Conservation (phyloP, 2,329 filamentous ascomycete species). For the Ceratocystis albifundus region DNA sequence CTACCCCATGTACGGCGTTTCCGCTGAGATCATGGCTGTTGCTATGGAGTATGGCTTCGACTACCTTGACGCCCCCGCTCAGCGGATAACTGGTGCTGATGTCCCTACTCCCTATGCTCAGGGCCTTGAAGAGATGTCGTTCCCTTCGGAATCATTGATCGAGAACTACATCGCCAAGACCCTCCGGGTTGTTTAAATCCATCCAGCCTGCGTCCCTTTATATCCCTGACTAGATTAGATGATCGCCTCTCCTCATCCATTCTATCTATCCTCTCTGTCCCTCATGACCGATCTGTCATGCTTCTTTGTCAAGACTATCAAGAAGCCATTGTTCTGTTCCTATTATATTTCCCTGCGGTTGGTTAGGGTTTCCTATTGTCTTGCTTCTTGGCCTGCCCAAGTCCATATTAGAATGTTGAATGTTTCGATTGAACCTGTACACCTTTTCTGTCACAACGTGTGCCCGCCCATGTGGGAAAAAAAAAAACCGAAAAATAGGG, state of each 20-base stretch:
- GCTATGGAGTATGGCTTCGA: constrained; percentile 98
- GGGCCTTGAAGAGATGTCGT: constrained; percentile 87
- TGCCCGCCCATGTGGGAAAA: too few species aligned
- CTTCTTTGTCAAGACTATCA: not conserved
- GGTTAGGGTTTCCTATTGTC: constrained; percentile 15
- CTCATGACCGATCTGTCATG: constrained; percentile 5
- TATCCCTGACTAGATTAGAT: not conserved
- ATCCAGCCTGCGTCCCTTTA: constrained; percentile 1
- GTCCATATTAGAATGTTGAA: constrained; percentile 18
- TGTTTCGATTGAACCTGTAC: not conserved
- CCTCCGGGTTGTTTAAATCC: constrained; percentile 53
- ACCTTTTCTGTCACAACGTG: not conserved
- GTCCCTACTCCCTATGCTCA: constrained; percentile 92
- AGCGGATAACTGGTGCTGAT: constrained; percentile 90
- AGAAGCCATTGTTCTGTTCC: constrained; percentile 16
- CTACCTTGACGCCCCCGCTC: constrained; percentile 87
- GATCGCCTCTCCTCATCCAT: not conserved
- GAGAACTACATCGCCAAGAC: constrained; percentile 82
- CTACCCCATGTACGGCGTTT: constrained; percentile 89
- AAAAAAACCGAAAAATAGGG: too few species aligned
- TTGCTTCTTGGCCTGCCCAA: constrained; percentile 10
- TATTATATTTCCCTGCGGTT: constrained; percentile 15
- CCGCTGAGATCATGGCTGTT: constrained; percentile 82
- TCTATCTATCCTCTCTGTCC: not conserved
- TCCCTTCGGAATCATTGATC: constrained; percentile 84